A percentile compares a stretch with the other conserved stretches of the same genome.
Evolutionary conservation across 768 basidiomycete genomes (phyloP).

Genomic region (Termitomyces sp.): DNA sequence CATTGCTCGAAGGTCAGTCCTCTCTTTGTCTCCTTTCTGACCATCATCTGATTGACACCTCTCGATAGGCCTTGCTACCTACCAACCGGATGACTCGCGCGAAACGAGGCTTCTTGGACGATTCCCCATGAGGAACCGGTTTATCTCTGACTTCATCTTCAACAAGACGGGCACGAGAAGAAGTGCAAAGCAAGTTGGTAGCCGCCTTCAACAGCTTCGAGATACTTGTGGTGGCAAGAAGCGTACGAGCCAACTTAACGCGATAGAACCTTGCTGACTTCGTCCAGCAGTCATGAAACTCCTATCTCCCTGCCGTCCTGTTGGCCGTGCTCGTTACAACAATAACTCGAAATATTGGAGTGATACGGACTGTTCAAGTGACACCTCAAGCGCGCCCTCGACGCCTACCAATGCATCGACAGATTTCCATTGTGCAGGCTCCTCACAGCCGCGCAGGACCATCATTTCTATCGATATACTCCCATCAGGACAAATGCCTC

Average conservation of each 20-base stretch:
- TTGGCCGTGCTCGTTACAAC: conserved; percentile 14
- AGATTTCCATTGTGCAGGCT: conserved; percentile 19
- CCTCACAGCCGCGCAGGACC: conserved; percentile 20
- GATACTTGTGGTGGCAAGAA: conserved; percentile 70
- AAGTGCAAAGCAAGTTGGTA: conserved; percentile 76
- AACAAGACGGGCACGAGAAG: conserved; percentile 62
- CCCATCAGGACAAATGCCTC: conserved; percentile 17
- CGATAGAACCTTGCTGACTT: conserved; percentile 3
- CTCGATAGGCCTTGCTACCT: conserved; percentile 57
- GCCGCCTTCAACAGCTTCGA: conserved; percentile 71
- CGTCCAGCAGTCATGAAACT: conserved; percentile 39
- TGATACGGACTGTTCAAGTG: conserved; percentile 33
- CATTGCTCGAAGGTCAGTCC: conserved; percentile 60
- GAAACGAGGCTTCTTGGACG: conserved; percentile 70
- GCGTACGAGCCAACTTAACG: conserved; percentile 37
- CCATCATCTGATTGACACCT: conserved; percentile 4
- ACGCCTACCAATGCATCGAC: conserved; percentile 33
- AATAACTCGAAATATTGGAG: conserved; percentile 19
- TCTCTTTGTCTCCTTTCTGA: not conserved
- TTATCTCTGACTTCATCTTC: conserved; percentile 75
- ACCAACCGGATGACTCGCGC: conserved; percentile 66
- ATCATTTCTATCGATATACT: conserved; percentile 45
- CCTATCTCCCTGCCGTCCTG: conserved; percentile 29
- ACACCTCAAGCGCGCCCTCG: conserved; percentile 30
- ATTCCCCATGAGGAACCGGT: conserved; percentile 75